phyloP scores from a whole-genome alignment of 306 rosid genomes.

The peach (Prunus persica) region Prunus_persica_NCBIv2 NC_034015.1:21039001-21039500 shows the following conservation, averaged over 20 bases:
- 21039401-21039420: not conserved
- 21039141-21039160: not conserved
- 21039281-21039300: conserved; percentile 96
- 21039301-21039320: conserved; percentile 86
- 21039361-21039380: conserved; percentile 48
- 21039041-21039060: not conserved
- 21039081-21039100: not conserved
- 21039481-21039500: conserved; percentile 69
- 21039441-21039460: conserved; percentile 12
- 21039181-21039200: not conserved
- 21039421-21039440: not conserved
- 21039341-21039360: conserved; percentile 81
- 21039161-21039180: not conserved
- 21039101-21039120: not conserved
- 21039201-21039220: not conserved
- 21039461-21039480: conserved; percentile 53
- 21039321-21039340: conserved; percentile 73
- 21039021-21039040: not conserved
- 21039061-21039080: not conserved
- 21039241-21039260: conserved; percentile 49
- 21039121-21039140: not conserved
- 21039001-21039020: not conserved
- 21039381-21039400: conserved; percentile 28
- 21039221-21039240: not conserved
- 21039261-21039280: conserved; percentile 74